A percentile compares a stretch with the other conserved stretches of the same genome.
Conservation (phyloP, 1,284 basidiomycete species). For the Leccinum angustisporum region DNA sequence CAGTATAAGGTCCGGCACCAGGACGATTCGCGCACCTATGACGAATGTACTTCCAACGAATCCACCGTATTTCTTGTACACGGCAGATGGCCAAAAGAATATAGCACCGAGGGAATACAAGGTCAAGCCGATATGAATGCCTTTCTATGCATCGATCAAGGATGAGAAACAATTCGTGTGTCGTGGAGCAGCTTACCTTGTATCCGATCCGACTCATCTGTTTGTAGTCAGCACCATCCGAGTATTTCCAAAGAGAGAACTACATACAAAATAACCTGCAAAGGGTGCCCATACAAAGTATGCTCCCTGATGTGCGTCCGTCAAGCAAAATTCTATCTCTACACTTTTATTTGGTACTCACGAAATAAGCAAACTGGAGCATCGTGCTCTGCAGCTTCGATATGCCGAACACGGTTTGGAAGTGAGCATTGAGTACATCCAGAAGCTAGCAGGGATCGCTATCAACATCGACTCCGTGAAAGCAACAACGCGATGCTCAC, state of each 20-base stretch:
- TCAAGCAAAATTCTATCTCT: slow-evolving; percentile 3
- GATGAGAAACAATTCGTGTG: background rate
- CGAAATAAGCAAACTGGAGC: slow-evolving; percentile 86
- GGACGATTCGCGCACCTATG: slow-evolving; percentile 43
- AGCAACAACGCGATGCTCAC: slow-evolving; percentile 35
- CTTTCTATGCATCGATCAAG: slow-evolving; percentile 40
- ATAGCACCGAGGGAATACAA: slow-evolving; percentile 75
- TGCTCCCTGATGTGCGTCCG: slow-evolving; percentile 47
- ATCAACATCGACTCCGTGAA: background rate
- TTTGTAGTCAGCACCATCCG: slow-evolving; percentile 12
- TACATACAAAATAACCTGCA: slow-evolving; percentile 53
- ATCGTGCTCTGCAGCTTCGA: slow-evolving; percentile 79
- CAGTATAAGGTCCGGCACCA: background rate
- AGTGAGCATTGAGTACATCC: slow-evolving; percentile 83
- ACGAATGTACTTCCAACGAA: slow-evolving; percentile 75
- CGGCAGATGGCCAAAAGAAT: slow-evolving; percentile 81
- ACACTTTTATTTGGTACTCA: slow-evolving; percentile 20
- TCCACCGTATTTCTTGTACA: slow-evolving; percentile 64
- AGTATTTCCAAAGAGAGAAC: background rate
- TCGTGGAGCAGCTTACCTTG: slow-evolving; percentile 41
- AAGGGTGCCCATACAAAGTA: slow-evolving; percentile 65
- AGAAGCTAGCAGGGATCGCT: slow-evolving; percentile 52
- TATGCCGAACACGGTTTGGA: slow-evolving; percentile 71
- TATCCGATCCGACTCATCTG: slow-evolving; percentile 62
- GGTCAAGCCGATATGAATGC: slow-evolving; percentile 68